Percentiles rank a stretch among this genome's conserved stretches.
Conservation (phyloP, 2,329 filamentous ascomycete species). For the Fusarium concolor region DNA sequence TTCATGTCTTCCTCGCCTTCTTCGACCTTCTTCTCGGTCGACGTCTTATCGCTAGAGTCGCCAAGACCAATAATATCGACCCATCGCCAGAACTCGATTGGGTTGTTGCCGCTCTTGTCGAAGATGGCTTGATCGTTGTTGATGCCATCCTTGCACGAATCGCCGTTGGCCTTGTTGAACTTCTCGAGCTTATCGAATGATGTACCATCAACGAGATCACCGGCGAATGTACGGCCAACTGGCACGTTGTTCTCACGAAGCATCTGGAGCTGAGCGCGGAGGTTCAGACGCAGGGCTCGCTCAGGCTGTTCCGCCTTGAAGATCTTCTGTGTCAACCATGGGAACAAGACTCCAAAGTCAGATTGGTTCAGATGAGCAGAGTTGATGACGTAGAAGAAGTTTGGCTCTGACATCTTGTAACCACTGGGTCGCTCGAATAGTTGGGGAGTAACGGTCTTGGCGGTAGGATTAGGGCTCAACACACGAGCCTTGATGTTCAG, state of each 20-base stretch:
- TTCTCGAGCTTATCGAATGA: conserved; percentile 52
- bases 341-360: conserved; percentile 86
- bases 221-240: conserved; percentile 62
- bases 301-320: conserved; percentile 69
- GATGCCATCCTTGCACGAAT: conserved; percentile 52
- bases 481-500: conserved; percentile 75
- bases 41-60: conserved; percentile 47
- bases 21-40: conserved; percentile 49
- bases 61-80: conserved; percentile 65
- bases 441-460: conserved; percentile 55
- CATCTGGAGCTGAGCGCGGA: conserved; percentile 68
- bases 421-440: conserved; percentile 58
- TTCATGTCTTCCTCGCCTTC: conserved; percentile 52
- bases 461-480: conserved; percentile 67
- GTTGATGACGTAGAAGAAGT: conserved; percentile 78
- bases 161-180: conserved; percentile 29
- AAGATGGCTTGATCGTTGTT: conserved; percentile 65
- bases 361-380: conserved; percentile 87
- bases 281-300: conserved; percentile 68
- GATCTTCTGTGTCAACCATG: conserved; percentile 71
- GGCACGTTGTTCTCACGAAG: conserved; percentile 62
- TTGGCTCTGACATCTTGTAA: conserved; percentile 62
- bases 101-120: conserved; percentile 53
- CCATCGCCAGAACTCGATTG: conserved; percentile 63
- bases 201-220: conserved; percentile 62